A percentile compares a stretch with the other conserved stretches of the same genome.
phyloP scores from a whole-genome alignment of 1,139 yeast species.

The Nematodospora anomalae region DNA sequence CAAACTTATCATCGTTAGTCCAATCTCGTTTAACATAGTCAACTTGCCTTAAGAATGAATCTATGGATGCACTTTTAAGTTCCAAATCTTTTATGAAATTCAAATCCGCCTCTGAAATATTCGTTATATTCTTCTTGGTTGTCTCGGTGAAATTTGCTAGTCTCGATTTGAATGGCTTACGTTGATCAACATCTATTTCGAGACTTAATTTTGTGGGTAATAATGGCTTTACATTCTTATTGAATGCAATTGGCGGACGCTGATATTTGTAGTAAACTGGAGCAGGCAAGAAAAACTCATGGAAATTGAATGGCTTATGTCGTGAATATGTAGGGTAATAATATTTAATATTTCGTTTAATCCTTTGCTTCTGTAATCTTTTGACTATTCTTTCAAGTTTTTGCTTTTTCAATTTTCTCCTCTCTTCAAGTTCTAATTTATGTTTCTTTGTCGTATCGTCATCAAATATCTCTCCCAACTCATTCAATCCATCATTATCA shows the following conservation, averaged over 20 bases:
- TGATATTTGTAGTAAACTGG: constrained; percentile 56
- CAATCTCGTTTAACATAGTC: constrained; percentile 40
- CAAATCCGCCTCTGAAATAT: constrained; percentile 30
- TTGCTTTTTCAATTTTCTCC: constrained; percentile 22
- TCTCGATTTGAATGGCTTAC: constrained; percentile 41
- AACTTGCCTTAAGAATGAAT: constrained; percentile 23
- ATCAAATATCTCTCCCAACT: constrained; percentile 39
- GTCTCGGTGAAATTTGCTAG: constrained; percentile 2
- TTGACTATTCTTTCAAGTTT: constrained; percentile 29
- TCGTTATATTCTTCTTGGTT: constrained; percentile 12
- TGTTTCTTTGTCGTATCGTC: constrained; percentile 20
- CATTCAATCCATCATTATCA: constrained; percentile 27
- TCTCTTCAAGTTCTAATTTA: constrained; percentile 24
- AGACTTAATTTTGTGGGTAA: constrained; percentile 57
- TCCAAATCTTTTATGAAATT: constrained; percentile 31
- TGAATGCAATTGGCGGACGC: constrained; percentile 46
- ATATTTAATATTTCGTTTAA: constrained; percentile 37
- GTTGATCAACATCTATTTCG: constrained; percentile 50
- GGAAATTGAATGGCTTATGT: constrained; percentile 62
- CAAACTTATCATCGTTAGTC: constrained; percentile 38
- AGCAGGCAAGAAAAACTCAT: constrained; percentile 62
- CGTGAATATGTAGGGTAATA: constrained; percentile 66
- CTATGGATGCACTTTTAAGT: constrained; percentile 20
- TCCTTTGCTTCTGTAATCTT: constrained; percentile 35
- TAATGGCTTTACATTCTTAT: constrained; percentile 50